Conservation (phyloP, 768 basidiomycete species). For the Artomyces pyxidatus region DNA sequence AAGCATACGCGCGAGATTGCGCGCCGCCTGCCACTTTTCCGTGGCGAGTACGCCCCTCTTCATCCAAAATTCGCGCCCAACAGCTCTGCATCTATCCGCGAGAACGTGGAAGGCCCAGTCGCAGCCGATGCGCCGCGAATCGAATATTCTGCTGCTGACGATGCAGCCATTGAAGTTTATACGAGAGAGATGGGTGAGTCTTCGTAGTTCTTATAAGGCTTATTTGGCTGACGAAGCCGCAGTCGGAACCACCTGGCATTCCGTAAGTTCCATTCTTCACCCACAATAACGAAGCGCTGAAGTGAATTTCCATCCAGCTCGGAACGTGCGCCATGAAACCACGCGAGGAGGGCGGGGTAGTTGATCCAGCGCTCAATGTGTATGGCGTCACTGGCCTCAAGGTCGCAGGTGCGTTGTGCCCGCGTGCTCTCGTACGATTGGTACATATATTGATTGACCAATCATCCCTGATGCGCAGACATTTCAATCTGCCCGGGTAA, state of each 20-base stretch:
- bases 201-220: not conserved
- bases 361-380: conserved; percentile 50
- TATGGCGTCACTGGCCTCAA: conserved; percentile 52
- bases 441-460: not conserved
- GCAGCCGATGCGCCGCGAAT: conserved; percentile 21
- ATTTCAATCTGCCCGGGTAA: conserved; percentile 31
- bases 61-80: conserved; percentile 22
- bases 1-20: conserved; percentile 44
- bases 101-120: conserved; percentile 14
- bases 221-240: not conserved
- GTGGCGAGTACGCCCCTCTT: conserved; percentile 18
- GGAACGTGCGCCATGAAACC: conserved; percentile 66
- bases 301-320: conserved; percentile 23
- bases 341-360: conserved; percentile 46
- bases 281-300: not conserved
- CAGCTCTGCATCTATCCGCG: conserved; percentile 18
- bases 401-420: conserved; percentile 29
- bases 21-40: conserved; percentile 37
- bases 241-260: conserved; percentile 26
- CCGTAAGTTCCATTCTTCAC: conserved; percentile 16
- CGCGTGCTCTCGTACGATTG: not conserved
- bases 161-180: conserved; percentile 24
- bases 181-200: conserved; percentile 7
- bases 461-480: not conserved
- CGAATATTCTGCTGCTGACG: conserved; percentile 24